Evolutionary conservation across 108 stramenopile species (phyloP).

Genomic region (Ochromonas danica): DNA sequence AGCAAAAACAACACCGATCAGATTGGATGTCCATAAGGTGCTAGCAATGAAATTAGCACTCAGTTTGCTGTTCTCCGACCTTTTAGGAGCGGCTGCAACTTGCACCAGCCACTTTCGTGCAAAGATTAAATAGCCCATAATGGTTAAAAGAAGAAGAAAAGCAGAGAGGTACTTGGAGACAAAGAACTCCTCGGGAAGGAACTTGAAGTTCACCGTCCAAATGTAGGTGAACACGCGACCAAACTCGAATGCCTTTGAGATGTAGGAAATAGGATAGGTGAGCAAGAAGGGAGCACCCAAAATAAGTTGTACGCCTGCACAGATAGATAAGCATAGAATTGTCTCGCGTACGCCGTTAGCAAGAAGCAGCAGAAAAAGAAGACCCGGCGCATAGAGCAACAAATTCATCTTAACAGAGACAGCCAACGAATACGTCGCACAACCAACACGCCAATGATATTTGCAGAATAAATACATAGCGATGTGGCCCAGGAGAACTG

Average conservation of each 20-base stretch:
- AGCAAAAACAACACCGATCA: conserved; percentile 87
- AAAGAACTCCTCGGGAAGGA: conserved; percentile 80
- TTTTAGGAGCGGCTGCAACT: too few relatives aligned
- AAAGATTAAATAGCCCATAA: too few relatives aligned
- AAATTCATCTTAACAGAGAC: conserved; percentile 97
- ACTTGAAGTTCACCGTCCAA: conserved; percentile 97
- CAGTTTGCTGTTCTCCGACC: too few relatives aligned
- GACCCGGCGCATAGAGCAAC: conserved; percentile 87
- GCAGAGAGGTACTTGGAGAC: conserved; percentile 60
- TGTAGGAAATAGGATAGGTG: conserved; percentile 77
- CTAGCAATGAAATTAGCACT: neutral
- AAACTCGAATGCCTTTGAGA: conserved; percentile 89
- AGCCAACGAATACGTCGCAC: conserved; percentile 78
- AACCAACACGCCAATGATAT: conserved; percentile 72
- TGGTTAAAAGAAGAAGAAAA: conserved; percentile 57
- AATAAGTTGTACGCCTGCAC: conserved; percentile 73
- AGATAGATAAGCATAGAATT: conserved; percentile 44
- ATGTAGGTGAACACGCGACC: conserved; percentile 91
- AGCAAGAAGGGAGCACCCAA: conserved; percentile 85
- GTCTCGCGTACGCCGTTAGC: conserved; percentile 47
- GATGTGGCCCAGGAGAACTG: conserved; percentile 75
- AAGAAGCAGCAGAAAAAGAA: conserved; percentile 75
- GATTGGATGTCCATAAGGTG: conserved; percentile 76
- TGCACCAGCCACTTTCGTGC: too few relatives aligned
- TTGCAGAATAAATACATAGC: conserved; percentile 71